These are phyloP conservation scores for Clitoria ternatea DNA, from an alignment of 306 rosid species.

Conservation along the genomic window DNA sequence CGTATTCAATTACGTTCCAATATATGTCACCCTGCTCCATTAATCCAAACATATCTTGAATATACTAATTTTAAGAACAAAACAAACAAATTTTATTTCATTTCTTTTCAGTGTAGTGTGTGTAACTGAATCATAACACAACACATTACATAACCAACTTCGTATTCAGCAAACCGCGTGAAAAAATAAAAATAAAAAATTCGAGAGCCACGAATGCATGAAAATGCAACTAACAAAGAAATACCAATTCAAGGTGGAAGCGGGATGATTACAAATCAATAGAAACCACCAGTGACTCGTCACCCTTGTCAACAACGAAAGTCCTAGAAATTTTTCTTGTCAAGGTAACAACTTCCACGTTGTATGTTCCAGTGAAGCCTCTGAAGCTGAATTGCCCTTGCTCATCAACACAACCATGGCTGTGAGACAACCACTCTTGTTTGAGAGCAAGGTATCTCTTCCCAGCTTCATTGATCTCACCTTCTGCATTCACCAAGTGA, in stretches of 20 bases:
- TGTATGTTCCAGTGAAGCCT: conserved; percentile 75
- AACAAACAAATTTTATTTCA: conserved; percentile 16
- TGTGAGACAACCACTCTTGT: conserved; percentile 72
- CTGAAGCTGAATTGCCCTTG: conserved; percentile 60
- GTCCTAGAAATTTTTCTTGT: conserved; percentile 51
- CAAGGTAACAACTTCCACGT: conserved; percentile 45
- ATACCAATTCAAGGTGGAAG: not conserved
- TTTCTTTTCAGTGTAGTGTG: conserved; percentile 1
- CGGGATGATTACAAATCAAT: conserved; percentile 39
- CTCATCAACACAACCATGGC: conserved; percentile 56
- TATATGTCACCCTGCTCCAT: too few species aligned
- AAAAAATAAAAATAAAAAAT: not conserved
- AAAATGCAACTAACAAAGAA: not conserved
- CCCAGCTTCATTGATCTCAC: conserved; percentile 82
- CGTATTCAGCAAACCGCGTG: not conserved
- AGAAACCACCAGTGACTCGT: conserved; percentile 49
- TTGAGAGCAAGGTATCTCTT: conserved; percentile 58
- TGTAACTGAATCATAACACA: not conserved
- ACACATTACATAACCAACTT: conserved; percentile 7
- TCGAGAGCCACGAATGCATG: conserved; percentile 11
- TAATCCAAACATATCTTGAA: too few species aligned
- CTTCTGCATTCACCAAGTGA: conserved; percentile 82
- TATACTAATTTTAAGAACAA: not conserved
- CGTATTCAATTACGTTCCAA: too few species aligned
- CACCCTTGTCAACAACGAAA: conserved; percentile 76